Evolutionary conservation across 805 yeast species (phyloP), one percentile per base, ranked within the genome.

Genomic region (Komagataella mondaviorum): DNA sequence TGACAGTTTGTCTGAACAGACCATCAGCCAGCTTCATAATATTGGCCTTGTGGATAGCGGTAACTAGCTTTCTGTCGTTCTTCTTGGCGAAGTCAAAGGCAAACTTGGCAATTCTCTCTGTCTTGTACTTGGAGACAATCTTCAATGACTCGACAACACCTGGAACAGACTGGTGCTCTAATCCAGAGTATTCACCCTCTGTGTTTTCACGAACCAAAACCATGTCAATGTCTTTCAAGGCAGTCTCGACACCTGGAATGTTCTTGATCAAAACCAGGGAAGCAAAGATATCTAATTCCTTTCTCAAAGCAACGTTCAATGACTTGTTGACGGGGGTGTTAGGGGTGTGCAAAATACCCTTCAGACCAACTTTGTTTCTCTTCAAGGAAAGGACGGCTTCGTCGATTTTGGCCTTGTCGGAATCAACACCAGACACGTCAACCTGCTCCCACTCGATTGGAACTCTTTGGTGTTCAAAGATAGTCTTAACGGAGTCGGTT

Each of bases 21-120:
- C 99, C 99, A 69, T 91, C 99, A 69, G 96, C 96, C 66, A 89
- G 81, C 76, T 91, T 91, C 99, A 91, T 91, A 66, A 91, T 91
- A 80, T 93, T 93, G 60, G 99, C 99, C 76, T 91, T 91, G 83
- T 91, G 99, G 65, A 91, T 93, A 60, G 96, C 96, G 51, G 97
- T 89, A 55, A 91, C 98, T 60, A 79, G 72, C 70, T 85, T 82
- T 76, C 98, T 88, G 77, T 85, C 80, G 78, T 93, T 87, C 73
- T 84, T 88, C 68, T 78, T 75, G 57, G 98, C 98, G 61, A 86
- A 91, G 73, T 91, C 98, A 64, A 88, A 91, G 45, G 98, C 98
- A 63, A 91, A 91, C 72, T 90, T 85, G 60, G 96, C 97, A 61
- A 91, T 87, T 75, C 99, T 84, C 79, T 93, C 99, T 53, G 96